Base-by-base conservation (phyloP, 1,139 yeast species). In the Blastobotrys persicus region DNA sequence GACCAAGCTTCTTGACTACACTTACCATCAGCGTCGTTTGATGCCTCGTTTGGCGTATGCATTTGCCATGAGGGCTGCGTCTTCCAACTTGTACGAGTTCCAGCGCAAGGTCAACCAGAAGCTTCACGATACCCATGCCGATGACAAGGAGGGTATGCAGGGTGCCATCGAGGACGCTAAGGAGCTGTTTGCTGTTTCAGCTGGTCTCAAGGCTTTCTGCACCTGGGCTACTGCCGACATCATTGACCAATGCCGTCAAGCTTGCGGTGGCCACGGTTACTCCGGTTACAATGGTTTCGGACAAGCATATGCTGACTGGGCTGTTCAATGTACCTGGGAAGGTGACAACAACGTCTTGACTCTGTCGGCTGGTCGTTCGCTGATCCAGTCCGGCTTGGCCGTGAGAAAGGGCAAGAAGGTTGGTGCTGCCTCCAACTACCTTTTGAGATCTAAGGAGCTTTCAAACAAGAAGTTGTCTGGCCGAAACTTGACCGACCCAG, bases 211-310 rank as follows among this genome's bases (percentile, higher is more conserved):
- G 70, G 89, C 96, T 2, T 84, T 95, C 44, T 81, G 84, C 60
- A 89, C 97, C 37, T 89, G 97, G 97, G 76, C 83, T 45, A 80
- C 88, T 41, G 82, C 89, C 46, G 79, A 78, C 51, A 74, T 85
- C 59, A 89, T 89, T 63, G 96, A 88, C 64, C 89, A 89, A 71
- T 78, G 89, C 56, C 81, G 97, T 71, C 97, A 89, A 73, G 79
- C 95, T n/a, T 89, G 96, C 72, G 97, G 97, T 70, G 97, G 97
- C 46, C 96, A 88, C 65, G 97, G 97, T 42, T 89, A 89, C 70
- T 87, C 95, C 20, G 80, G 91, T 16, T 89, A 89, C 72, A 81
- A 87, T 58, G 96, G 92, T 2, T 87, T 89, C 64, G 96, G 95
- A 49, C 88, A 85, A 65, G 92, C 91, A 31, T 87, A 80, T 69